These are phyloP conservation scores for Metschnikowia proteae DNA, from an alignment of 805 yeast genomes.

Conservation along the genomic window DNA sequence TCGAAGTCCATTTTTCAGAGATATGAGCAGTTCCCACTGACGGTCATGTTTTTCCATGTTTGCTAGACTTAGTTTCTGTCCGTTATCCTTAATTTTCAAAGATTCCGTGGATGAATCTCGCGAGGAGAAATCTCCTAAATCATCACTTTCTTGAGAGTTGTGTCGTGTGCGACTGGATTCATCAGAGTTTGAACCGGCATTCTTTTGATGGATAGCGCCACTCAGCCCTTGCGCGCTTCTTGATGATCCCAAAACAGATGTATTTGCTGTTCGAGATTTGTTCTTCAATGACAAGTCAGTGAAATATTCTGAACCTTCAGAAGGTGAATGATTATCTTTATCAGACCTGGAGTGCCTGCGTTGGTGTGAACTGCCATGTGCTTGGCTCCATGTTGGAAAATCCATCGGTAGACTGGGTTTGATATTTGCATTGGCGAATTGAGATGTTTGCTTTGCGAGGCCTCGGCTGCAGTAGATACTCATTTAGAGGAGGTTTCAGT, in stretches of 20 bases:
- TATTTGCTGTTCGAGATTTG: conserved; percentile 10
- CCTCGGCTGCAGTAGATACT: conserved; percentile 10
- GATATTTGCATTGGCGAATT: not conserved
- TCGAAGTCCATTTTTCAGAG: not conserved
- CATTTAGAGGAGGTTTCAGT: conserved; percentile 41
- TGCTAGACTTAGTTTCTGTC: conserved; percentile 15
- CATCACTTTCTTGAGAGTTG: conserved; percentile 1
- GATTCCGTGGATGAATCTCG: conserved; percentile 1
- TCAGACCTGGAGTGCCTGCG: conserved; percentile 13
- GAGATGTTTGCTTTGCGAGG: conserved; percentile 9
- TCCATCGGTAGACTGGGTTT: conserved; percentile 5
- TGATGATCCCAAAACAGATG: conserved; percentile 10
- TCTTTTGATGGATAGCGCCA: conserved; percentile 8
- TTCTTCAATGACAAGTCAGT: conserved; percentile 16
- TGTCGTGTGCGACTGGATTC: not conserved
- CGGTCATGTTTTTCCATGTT: conserved; percentile 20
- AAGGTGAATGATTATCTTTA: conserved; percentile 9
- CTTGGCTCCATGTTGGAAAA: not conserved
- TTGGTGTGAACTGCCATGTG: not conserved
- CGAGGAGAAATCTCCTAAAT: not conserved
- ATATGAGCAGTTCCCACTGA: conserved; percentile 13
- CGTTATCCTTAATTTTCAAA: conserved; percentile 2
- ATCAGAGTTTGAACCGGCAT: not conserved
- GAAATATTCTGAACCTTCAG: conserved; percentile 13
- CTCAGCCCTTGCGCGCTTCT: conserved; percentile 6